Base-by-base conservation (phyloP, 1,284 basidiomycete genomes). In the Pseudozyma flocculosa region DNA sequence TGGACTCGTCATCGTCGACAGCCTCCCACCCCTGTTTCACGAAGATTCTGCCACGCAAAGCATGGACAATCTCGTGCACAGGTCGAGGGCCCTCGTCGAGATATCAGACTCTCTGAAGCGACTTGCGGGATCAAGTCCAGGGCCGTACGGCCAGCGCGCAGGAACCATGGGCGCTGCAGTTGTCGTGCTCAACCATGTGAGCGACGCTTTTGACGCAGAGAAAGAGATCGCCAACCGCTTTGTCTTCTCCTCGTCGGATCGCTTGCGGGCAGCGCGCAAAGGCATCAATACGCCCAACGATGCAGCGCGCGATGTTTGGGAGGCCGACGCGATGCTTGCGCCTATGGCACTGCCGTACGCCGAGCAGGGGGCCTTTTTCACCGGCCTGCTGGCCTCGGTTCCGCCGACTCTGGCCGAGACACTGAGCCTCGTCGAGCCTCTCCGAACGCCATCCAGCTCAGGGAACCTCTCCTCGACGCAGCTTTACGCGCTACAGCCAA, bases 141-240 rank as follows among this genome's bases (percentile, higher is more conserved):
- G 13, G 9, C 13, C 8, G n/a, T 40, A 10, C 17, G 32, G 41
- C 29, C 2, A 17, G 19, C 19, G 21, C 7, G 23, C 19, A 7
- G 21, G 5, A 1, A 32, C 40, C 2, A 18, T 38, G 1, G 45
- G 48, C 0, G 14, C 51, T 4, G 64, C 54, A 2, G 61, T 71
- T 15, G 14, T 73, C 5, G 63, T 71, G 7, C 37, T 62, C 45
- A 73, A 73, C 42, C 71, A 73, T 43, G 71, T 73, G 15, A 64
- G 57, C 30, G 71, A 73, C 22, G 68, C 66, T 1, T 73, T 73
- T 43, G 68, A 56, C 0, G 32, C 42, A 2, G 68, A 69, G n/a
- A 53, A 56, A 29, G 55, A 57, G 5, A 38, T 59, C 3, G 61
- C 61, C 17, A 48, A 48, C 7, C 51, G 54, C 2, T 58, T 59